Conservation (phyloP, 768 basidiomycete genomes). For the Mycena leptocephala region DNA sequence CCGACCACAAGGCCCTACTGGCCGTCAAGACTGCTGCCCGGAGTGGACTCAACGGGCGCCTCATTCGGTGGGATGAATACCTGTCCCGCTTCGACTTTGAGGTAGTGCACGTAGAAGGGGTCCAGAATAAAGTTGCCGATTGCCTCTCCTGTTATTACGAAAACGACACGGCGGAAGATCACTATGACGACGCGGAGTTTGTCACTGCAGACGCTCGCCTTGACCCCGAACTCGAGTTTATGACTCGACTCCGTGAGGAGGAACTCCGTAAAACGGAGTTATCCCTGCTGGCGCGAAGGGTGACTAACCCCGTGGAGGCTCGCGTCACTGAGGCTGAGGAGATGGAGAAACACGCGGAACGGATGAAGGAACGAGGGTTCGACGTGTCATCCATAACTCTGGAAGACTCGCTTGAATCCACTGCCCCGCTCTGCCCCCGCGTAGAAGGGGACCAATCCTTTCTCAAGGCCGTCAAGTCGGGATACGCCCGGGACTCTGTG, state of each 20-base stretch:
- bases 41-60: not conserved
- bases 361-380: not conserved
- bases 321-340: not conserved
- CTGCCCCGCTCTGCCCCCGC: not conserved
- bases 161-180: constrained; percentile 1
- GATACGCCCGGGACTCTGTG: not conserved
- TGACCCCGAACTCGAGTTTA: not conserved
- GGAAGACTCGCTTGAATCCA: not conserved
- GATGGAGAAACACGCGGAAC: not conserved
- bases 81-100: constrained; percentile 8
- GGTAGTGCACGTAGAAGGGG: not conserved
- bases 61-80: constrained; percentile 7
- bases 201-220: not conserved
- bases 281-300: not conserved
- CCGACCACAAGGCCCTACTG: not conserved
- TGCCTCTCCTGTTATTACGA: not conserved
- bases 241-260: not conserved
- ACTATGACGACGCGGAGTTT: not conserved
- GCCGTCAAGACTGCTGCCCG: not conserved
- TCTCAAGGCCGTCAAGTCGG: not conserved
- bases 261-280: not conserved
- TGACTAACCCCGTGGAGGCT: not conserved
- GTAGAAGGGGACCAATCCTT: not conserved
- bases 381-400: not conserved
- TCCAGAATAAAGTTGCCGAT: constrained; percentile 1